These are phyloP conservation scores for Candida saitoana DNA, from an alignment of 805 yeast species.

Conservation along the genomic window DNA sequence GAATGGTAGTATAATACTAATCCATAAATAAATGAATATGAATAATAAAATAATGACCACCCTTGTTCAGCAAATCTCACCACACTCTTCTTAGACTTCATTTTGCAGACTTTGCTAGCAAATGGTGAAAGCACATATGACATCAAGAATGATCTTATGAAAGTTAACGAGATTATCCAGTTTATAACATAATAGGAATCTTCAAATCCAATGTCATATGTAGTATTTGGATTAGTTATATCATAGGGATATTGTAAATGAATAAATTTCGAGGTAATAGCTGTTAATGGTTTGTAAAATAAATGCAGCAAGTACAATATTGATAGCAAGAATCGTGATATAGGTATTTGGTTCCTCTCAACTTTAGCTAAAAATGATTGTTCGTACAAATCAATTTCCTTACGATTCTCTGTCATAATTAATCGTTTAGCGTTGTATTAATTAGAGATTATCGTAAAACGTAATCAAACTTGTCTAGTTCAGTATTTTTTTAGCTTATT, in stretches of 20 bases:
- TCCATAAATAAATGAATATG: slow-evolving; percentile 54
- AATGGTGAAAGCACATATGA: slow-evolving; percentile 53
- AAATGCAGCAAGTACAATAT: slow-evolving; percentile 24
- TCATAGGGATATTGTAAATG: slow-evolving; percentile 21
- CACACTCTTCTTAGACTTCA: slow-evolving; percentile 47
- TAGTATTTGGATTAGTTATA: slow-evolving; percentile 11
- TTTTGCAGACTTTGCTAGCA: slow-evolving; percentile 40
- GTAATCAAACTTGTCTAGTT: too few relatives aligned
- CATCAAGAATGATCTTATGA: slow-evolving; percentile 61
- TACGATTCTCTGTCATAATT: neutral
- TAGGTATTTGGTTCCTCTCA: slow-evolving; percentile 35
- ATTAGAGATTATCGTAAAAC: too few relatives aligned
- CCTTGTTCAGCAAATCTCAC: slow-evolving; percentile 83
- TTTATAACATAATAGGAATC: slow-evolving; percentile 52
- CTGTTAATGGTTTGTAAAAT: slow-evolving; percentile 17
- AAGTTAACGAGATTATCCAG: slow-evolving; percentile 53
- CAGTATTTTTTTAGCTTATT: neutral
- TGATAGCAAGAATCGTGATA: slow-evolving; percentile 26
- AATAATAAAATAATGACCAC: slow-evolving; percentile 66
- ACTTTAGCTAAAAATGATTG: slow-evolving; percentile 22
- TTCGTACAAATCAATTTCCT: slow-evolving; percentile 12
- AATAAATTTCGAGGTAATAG: slow-evolving; percentile 31
- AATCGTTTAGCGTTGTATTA: too few relatives aligned
- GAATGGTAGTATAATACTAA: slow-evolving; percentile 52
- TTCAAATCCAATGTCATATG: slow-evolving; percentile 53